Evolutionary conservation across 257 asterid species (phyloP), one percentile per base, ranked within the genome.

Genomic region (Perilla frutescens): DNA sequence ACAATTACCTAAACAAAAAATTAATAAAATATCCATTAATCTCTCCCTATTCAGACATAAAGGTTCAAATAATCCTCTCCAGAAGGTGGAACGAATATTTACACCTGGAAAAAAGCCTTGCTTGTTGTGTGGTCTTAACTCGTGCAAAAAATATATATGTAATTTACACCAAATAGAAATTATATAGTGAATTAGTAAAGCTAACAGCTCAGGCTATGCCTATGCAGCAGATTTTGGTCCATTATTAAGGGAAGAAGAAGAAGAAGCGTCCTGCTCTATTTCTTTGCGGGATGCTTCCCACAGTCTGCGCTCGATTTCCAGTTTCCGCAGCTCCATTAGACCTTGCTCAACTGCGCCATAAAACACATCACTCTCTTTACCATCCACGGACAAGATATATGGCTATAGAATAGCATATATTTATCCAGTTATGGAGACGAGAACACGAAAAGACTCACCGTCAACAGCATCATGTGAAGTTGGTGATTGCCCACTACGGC

Each of bases 261-360:
- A 34, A 34, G 37, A 34, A 34, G 37, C 69, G 14, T 81, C 85
- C 50, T 83, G 87, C 47, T 86, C 97, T 40, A 86, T 83, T 83
- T 93, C 96, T 80, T 80, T 88, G 68, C 96, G 97, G 45, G 98
- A 93, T 66, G 92, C 92, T 74, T 93, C 98, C 98, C 98, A 93
- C 48, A 93, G 91, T 76, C 85, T 89, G 60, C 75, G 90, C 81
- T 91, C 96, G 51, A 93, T 88, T 54, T 87, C 91, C 90, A 93
- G 66, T 79, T 91, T 93, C 78, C 93, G 87, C 62, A 93, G 77
- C 83, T 93, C 98, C 74, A 76, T 84, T 77, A 91, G 57, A 71
- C 96, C 96, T 78, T 91, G 91, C 83, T 93, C 97, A 74, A 87
- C 98, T 93, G 89, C 76, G 75, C 29, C 56, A 69, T 56, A 53